phyloP scores from a whole-genome alignment of 306 rosid genomes.

The Astragalus glycyphyllos region DNA sequence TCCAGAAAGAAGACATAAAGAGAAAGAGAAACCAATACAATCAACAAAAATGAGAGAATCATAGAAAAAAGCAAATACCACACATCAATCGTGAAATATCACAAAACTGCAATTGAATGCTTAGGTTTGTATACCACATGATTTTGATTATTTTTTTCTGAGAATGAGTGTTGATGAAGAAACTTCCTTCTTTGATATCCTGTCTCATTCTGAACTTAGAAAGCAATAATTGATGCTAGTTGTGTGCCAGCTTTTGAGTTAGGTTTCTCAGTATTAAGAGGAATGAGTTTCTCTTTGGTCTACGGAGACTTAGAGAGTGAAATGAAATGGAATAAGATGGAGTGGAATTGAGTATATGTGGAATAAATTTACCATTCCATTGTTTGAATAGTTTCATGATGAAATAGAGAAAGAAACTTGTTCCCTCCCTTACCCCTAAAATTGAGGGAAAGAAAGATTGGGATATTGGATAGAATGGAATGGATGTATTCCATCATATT shows the following conservation, averaged over 20 bases:
- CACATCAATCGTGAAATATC: too few relatives aligned
- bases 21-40: too few relatives aligned
- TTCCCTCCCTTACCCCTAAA: background rate
- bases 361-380: background rate
- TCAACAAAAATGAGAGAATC: too few relatives aligned
- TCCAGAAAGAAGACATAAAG: too few relatives aligned
- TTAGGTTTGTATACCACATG: background rate
- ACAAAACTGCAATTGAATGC: slow-evolving; percentile 17
- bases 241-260: background rate
- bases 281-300: background rate
- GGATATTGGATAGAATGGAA: background rate
- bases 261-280: background rate
- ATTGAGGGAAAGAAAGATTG: background rate
- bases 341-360: background rate
- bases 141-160: background rate
- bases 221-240: background rate
- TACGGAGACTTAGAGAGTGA: background rate
- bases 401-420: background rate
- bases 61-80: too few relatives aligned
- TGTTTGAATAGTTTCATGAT: background rate
- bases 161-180: background rate
- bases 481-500: background rate
- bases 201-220: background rate
- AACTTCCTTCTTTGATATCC: background rate
- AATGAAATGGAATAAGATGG: background rate